Conservation (phyloP, 78 protist genomes). For the Neovahlkampfia damariscottae region DNA sequence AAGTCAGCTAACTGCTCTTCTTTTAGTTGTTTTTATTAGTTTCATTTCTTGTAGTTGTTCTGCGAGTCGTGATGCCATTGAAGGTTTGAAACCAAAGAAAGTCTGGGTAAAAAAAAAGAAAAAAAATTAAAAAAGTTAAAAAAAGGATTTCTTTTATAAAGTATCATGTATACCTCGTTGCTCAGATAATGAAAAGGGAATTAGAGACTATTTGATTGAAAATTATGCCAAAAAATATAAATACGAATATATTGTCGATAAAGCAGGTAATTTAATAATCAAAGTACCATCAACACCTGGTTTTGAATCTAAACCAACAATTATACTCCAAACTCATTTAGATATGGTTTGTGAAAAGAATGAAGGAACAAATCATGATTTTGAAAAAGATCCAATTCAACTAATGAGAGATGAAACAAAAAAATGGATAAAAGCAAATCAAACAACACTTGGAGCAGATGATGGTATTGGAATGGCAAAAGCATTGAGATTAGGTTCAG, state of each 20-base stretch:
- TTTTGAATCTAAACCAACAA: not conserved
- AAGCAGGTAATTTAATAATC: not conserved
- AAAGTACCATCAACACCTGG: slow-evolving; percentile 4
- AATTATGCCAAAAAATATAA: not conserved
- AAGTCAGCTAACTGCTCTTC: no score
- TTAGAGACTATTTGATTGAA: no score
- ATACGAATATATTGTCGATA: not conserved
- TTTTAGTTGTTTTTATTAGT: no score
- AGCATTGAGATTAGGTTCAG: slow-evolving; percentile 10
- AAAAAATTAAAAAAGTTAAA: no score
- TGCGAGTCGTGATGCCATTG: no score
- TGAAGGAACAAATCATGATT: not conserved
- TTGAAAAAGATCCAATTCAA: not conserved
- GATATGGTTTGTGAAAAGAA: slow-evolving; percentile 9
- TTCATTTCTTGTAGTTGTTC: no score
- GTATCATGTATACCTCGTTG: no score
- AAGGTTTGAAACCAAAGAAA: no score
- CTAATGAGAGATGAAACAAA: not conserved
- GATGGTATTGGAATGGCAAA: slow-evolving; percentile 9
- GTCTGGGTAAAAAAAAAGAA: no score
- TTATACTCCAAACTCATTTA: slow-evolving; percentile 9
- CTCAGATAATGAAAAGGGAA: no score
- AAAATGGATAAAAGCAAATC: not conserved
- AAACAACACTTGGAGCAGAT: not conserved
- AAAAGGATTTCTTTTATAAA: no score